Evolutionary conservation across 2,329 filamentous ascomycete species (phyloP).

Genomic region (Calcarisporium arbuscula): DNA sequence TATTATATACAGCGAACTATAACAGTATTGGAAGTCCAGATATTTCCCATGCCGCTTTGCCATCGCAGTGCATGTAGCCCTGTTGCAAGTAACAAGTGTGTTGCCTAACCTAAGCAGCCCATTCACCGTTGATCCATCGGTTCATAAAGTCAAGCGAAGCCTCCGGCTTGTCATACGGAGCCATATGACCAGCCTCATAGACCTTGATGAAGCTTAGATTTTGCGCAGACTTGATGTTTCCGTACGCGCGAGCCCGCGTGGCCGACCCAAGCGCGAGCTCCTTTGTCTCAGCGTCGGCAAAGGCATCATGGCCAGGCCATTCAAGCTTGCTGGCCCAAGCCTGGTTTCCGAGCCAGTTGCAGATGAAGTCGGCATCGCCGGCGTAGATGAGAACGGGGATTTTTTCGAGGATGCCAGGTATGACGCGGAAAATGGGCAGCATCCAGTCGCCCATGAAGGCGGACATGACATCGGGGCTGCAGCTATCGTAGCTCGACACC

Average conservation of each 20-base stretch:
- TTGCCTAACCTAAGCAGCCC: conserved; percentile 5
- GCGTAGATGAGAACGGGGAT: conserved; percentile 94
- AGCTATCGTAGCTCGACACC: conserved; percentile 81
- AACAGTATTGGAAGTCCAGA: too few species aligned
- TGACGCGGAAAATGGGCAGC: conserved; percentile 87
- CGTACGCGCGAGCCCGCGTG: conserved; percentile 43
- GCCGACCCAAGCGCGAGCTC: conserved; percentile 54
- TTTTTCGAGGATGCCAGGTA: conserved; percentile 78
- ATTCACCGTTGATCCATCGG: conserved; percentile 61
- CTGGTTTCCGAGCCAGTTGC: conserved; percentile 98
- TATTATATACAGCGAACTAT: too few species aligned
- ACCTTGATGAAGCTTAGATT: conserved; percentile 93
- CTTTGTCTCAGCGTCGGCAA: conserved; percentile 62
- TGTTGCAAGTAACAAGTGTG: too few species aligned
- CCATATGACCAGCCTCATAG: conserved; percentile 90
- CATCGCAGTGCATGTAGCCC: too few species aligned
- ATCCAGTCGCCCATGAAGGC: conserved; percentile 99
- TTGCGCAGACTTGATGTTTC: conserved; percentile 77
- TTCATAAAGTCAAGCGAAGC: conserved; percentile 86
- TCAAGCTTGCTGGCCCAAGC: conserved; percentile 91
- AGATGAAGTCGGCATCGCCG: conserved; percentile 79
- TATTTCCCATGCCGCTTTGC: too few species aligned
- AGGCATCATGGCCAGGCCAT: conserved; percentile 80
- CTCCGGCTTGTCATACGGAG: conserved; percentile 89
- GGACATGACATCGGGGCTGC: conserved; percentile 95